These are phyloP conservation scores for Aurinia saxatilis DNA, from an alignment of 345 rosid genomes.

Conservation along the genomic window DNA sequence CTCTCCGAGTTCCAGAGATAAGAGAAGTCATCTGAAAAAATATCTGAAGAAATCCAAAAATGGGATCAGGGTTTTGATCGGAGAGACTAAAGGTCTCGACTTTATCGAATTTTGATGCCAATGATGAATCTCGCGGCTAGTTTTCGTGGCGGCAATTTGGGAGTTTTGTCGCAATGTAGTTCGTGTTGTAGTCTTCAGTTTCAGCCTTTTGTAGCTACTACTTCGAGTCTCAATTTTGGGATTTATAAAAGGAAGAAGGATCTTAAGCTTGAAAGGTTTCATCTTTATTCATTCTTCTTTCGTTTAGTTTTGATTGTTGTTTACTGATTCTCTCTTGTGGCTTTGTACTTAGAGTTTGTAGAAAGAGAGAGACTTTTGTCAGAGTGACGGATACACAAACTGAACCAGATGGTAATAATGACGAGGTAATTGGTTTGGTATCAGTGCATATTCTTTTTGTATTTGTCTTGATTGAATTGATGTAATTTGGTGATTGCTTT, in stretches of 20 bases:
- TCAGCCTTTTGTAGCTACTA: constrained; percentile 45
- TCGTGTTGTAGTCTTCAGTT: constrained; percentile 46
- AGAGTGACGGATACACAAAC: constrained; percentile 57
- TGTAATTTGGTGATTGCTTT: neutral
- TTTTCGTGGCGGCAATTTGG: constrained; percentile 46
- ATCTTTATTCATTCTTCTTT: neutral
- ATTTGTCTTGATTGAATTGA: neutral
- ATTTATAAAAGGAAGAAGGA: neutral
- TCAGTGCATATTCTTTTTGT: neutral
- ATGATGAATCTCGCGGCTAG: constrained; percentile 53
- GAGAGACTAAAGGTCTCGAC: constrained; percentile 1
- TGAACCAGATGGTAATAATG: constrained; percentile 70
- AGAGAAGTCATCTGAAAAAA: neutral
- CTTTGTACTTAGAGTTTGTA: constrained; percentile 25
- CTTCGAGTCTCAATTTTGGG: constrained; percentile 30
- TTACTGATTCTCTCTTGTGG: neutral
- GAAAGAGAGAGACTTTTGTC: constrained; percentile 44
- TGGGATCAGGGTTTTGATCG: constrained; percentile 22
- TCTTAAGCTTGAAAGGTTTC: constrained; percentile 43
- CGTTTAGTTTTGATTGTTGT: neutral
- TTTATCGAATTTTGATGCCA: neutral
- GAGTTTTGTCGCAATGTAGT: constrained; percentile 42
- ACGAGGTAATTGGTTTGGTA: constrained; percentile 40
- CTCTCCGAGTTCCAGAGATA: constrained; percentile 19
- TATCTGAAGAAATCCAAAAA: neutral